Evolutionary conservation across 768 basidiomycete species (phyloP).

Genomic region (Tricholoma sp.): DNA sequence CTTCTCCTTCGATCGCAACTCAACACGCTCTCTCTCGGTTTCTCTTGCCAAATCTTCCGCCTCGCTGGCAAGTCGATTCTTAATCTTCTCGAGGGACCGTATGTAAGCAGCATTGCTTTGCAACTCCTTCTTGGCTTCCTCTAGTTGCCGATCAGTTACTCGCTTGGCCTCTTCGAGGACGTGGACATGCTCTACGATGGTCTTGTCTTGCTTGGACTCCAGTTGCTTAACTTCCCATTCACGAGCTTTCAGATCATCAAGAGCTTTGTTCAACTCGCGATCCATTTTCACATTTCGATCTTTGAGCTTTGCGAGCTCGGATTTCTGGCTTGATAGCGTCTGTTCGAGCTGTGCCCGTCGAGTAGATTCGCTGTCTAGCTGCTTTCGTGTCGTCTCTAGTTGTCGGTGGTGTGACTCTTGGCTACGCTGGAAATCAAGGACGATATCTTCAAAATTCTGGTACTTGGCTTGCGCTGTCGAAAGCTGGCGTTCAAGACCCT

Average conservation of each 20-base stretch:
- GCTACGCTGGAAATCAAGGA: slow-evolving; percentile 80
- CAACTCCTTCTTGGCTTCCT: slow-evolving; percentile 73
- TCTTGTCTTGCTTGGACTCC: slow-evolving; percentile 88
- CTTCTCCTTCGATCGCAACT: slow-evolving; percentile 67
- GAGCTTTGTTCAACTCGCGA: slow-evolving; percentile 72
- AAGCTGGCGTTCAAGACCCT: slow-evolving; percentile 81
- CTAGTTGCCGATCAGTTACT: slow-evolving; percentile 87
- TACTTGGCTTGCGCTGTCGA: slow-evolving; percentile 65
- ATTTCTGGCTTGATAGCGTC: slow-evolving; percentile 51
- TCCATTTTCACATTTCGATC: slow-evolving; percentile 70
- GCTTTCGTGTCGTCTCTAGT: slow-evolving; percentile 62
- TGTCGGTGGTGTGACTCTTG: slow-evolving; percentile 70
- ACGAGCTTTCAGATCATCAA: slow-evolving; percentile 72
- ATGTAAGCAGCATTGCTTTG: slow-evolving; percentile 71
- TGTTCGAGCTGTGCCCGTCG: slow-evolving; percentile 78
- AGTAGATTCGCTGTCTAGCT: slow-evolving; percentile 66
- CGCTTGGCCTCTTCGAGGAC: slow-evolving; percentile 95
- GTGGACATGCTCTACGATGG: slow-evolving; percentile 97
- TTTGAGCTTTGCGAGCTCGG: slow-evolving; percentile 63
- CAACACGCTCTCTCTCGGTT: slow-evolving; percentile 63
- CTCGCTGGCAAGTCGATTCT: slow-evolving; percentile 66
- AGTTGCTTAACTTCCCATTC: slow-evolving; percentile 87
- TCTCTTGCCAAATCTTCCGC: slow-evolving; percentile 77
- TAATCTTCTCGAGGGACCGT: slow-evolving; percentile 82
- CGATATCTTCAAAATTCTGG: slow-evolving; percentile 83